phyloP scores from a whole-genome alignment of 176 grass and related monocot species.

The Musa schizocarpa region DNA sequence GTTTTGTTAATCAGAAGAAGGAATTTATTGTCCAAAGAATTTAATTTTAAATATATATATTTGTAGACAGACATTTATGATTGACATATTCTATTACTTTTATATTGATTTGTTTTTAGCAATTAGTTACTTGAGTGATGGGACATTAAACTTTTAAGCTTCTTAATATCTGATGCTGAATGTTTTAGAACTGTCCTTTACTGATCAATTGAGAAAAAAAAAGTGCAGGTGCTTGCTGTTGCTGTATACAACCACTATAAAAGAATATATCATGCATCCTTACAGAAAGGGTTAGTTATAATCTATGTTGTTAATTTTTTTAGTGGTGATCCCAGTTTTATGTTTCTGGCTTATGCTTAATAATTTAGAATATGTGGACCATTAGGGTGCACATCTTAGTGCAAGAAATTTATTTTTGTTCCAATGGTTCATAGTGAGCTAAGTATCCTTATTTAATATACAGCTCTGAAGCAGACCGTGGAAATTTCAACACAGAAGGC shows the following conservation, averaged over 20 bases:
- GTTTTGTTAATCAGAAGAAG: too few species aligned
- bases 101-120: neutral
- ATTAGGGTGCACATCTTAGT: neutral
- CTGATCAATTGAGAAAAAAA: neutral
- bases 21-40: too few species aligned
- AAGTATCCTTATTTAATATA: conserved; percentile 24
- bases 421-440: neutral
- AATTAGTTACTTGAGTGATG: neutral
- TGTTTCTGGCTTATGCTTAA: neutral
- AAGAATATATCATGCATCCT: conserved; percentile 77
- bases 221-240: conserved; percentile 80
- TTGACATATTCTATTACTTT: neutral
- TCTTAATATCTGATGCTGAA: neutral
- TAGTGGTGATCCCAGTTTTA: neutral
- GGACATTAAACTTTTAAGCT: neutral
- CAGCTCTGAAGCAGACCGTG: conserved; percentile 71
- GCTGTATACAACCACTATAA: conserved; percentile 99
- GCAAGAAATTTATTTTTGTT: neutral
- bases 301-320: neutral
- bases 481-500: conserved; percentile 51
- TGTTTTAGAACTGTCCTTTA: neutral
- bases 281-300: conserved; percentile 69
- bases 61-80: neutral
- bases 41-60: neutral
- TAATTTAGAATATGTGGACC: too few species aligned